Evolutionary conservation across 768 basidiomycete genomes (phyloP).

Genomic region (Chiua virens): DNA sequence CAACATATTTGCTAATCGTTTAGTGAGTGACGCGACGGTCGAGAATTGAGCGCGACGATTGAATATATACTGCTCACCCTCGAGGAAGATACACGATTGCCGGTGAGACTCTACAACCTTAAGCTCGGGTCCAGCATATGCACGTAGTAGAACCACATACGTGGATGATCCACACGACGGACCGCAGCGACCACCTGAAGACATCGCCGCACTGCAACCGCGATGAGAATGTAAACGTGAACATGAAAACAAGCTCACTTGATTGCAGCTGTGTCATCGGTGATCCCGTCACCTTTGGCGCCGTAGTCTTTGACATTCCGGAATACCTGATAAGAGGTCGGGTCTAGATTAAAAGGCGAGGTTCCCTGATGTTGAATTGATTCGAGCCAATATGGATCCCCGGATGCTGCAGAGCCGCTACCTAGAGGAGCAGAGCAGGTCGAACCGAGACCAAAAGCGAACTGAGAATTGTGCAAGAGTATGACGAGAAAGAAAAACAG

Average conservation of each 20-base stretch:
- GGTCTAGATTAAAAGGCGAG: conserved; percentile 59
- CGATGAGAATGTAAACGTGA: not conserved
- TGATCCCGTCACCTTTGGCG: conserved; percentile 60
- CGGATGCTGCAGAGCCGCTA: conserved; percentile 43
- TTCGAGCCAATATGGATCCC: conserved; percentile 64
- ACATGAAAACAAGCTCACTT: conserved; percentile 41
- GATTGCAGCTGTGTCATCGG: conserved; percentile 76
- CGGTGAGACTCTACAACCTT: conserved; percentile 40
- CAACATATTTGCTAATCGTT: conserved; percentile 56
- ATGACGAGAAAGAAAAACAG: too few relatives aligned
- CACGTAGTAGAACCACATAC: conserved; percentile 22
- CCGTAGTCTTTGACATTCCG: conserved; percentile 70
- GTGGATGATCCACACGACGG: conserved; percentile 52
- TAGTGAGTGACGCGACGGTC: not conserved
- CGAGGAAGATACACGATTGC: conserved; percentile 74
- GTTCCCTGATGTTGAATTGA: conserved; percentile 69
- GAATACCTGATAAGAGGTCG: conserved; percentile 61
- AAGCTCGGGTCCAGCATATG: not conserved
- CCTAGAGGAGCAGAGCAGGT: conserved; percentile 47
- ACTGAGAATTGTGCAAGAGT: too few relatives aligned
- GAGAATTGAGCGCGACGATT: too few relatives aligned
- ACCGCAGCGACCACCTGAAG: conserved; percentile 61
- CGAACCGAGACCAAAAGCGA: conserved; percentile 39
- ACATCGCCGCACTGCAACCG: conserved; percentile 55
- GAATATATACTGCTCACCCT: conserved; percentile 41